These are phyloP conservation scores for Wickerhamomyces alni DNA, from an alignment of 805 yeast species.

Conservation along the genomic window DNA sequence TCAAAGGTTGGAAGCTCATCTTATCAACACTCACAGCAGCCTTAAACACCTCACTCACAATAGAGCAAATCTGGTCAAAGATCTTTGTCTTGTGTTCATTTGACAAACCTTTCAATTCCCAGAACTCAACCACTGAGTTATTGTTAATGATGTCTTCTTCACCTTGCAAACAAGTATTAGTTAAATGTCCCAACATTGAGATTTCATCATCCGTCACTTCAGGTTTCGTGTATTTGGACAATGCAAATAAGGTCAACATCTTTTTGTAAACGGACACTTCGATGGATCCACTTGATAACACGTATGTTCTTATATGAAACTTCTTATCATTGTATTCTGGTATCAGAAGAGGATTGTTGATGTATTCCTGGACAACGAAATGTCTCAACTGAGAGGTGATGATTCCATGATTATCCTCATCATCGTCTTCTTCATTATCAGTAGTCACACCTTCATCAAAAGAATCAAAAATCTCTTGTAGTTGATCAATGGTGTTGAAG, in stretches of 20 bases:
- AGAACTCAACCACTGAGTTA: conserved; percentile 58
- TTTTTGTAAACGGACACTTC: conserved; percentile 74
- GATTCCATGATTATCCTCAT: conserved; percentile 50
- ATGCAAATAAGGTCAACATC: conserved; percentile 80
- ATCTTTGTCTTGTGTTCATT: conserved; percentile 34
- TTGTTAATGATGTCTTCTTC: conserved; percentile 31
- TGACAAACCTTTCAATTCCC: conserved; percentile 41
- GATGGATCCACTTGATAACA: conserved; percentile 67
- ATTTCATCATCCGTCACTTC: conserved; percentile 37
- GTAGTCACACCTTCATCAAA: conserved; percentile 72
- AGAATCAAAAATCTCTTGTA: conserved; percentile 77
- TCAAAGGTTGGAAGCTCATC: conserved; percentile 77
- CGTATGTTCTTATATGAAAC: conserved; percentile 86
- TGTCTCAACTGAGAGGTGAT: conserved; percentile 85
- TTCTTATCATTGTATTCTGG: conserved; percentile 57
- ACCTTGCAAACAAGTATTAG: conserved; percentile 88
- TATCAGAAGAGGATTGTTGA: conserved; percentile 61
- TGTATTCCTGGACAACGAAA: conserved; percentile 83
- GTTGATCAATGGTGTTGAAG: conserved; percentile 69
- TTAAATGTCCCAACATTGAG: conserved; percentile 59
- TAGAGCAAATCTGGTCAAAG: conserved; percentile 48
- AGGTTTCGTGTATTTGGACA: conserved; percentile 34
- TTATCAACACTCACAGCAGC: conserved; percentile 82
- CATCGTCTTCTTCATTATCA: conserved; percentile 49
- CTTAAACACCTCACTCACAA: conserved; percentile 63